Evolutionary conservation across 2,329 filamentous ascomycete species (phyloP).

Genomic region (Pseudophaeomoniella oleicola): DNA sequence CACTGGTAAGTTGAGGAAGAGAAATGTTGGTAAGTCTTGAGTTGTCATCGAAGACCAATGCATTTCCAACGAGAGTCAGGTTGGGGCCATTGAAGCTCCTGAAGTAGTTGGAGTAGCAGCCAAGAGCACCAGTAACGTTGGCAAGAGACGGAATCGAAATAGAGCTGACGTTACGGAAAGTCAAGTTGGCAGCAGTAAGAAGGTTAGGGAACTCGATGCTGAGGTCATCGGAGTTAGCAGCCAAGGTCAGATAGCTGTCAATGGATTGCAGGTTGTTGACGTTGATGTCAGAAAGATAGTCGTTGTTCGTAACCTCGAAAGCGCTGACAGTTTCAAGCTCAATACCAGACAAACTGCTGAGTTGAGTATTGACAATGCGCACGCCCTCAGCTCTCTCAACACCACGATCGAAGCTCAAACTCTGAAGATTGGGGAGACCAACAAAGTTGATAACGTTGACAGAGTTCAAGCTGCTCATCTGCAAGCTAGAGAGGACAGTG

Average conservation of each 20-base stretch:
- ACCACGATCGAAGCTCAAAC: conserved; percentile 45
- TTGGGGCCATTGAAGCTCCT: conserved; percentile 28
- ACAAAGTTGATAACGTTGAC: conserved; percentile 57
- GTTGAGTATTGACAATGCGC: conserved; percentile 71
- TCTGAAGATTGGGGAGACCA: conserved; percentile 51
- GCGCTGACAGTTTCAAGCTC: conserved; percentile 57
- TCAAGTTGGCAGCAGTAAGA: conserved; percentile 62
- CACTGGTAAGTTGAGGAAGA: conserved; percentile 50
- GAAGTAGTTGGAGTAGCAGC: conserved; percentile 62
- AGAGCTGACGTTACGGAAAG: conserved; percentile 63
- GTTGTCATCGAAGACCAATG: conserved; percentile 44
- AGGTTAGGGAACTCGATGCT: conserved; percentile 65
- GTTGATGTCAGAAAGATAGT: conserved; percentile 57
- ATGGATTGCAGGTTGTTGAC: conserved; percentile 64
- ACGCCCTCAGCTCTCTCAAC: conserved; percentile 56
- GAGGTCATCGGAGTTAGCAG: conserved; percentile 64
- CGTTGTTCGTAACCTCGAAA: conserved; percentile 86
- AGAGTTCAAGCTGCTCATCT: conserved; percentile 48
- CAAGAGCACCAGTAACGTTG: conserved; percentile 62
- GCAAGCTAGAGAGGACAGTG: conserved; percentile 53
- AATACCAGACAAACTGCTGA: conserved; percentile 66
- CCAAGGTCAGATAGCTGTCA: conserved; percentile 54
- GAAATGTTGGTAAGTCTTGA: conserved; percentile 54
- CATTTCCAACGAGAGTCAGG: conserved; percentile 29
- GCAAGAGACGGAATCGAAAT: conserved; percentile 60